Evolutionary conservation across 2,329 filamentous ascomycete genomes (phyloP), one percentile per base, ranked within the genome.

Genomic region (Thelonectria discophora): DNA sequence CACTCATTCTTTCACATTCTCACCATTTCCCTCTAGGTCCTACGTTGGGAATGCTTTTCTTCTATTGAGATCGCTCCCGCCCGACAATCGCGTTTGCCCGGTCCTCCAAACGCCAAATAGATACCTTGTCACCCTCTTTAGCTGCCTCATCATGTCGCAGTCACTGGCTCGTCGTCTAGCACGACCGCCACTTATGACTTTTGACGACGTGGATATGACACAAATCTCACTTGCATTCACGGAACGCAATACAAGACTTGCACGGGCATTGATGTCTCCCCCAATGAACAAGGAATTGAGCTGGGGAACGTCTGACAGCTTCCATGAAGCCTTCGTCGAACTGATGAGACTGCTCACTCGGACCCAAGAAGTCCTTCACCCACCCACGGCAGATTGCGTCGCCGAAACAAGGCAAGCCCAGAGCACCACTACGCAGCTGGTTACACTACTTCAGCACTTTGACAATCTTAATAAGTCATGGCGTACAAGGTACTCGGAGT

Each of bases 11-110:
- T 5, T 13, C 2, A 37, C 5, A 43, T 17, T 43, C 40, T 18
- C 40, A 20, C n/a, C 5, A 4, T 15, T 37, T 37, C 34, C 15
- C 5, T 3, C n/a, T 2, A 60, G 58, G 58, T 60, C 58, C 3
- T 60, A 60, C 40, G 58, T 60, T 1, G 58, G 58, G 2, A 60
- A 60, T 17, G 58, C 58, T 15, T 56, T 56, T 13, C 58, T 60
- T 17, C 58, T 60, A 3, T 21, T 60, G 3, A 46, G 58, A 5
- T 60, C 52, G 5, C 39, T 60, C 1, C 27, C 58, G 1, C 58
- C 58, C 5, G 39, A 43, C 8, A 52, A 46, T 1, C 46, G 51
- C n/a, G 42, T 21, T 17, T 60, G 58, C n/a, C 39, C 52, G 1
- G 30, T 60, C 0, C 27, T 56, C 2, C 51, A 60, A 4, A 50